Conservation (phyloP, 768 basidiomycete species). For the Macrolepiota fuliginosa region DNA sequence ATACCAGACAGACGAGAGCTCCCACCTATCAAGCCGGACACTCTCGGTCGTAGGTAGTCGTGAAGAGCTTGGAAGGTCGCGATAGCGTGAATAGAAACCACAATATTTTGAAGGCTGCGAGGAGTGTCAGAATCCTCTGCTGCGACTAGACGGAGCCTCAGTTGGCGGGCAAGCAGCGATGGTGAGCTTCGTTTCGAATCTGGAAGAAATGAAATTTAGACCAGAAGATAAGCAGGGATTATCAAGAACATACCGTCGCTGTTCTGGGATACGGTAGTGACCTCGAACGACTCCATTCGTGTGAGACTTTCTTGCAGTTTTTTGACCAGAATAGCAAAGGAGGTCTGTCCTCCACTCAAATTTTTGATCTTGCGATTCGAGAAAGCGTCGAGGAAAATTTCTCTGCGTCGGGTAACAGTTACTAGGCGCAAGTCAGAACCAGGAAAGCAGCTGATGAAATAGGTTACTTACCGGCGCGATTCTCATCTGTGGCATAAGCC, state of each 20-base stretch:
- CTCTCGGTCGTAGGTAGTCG: constrained; percentile 91
- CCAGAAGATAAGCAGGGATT: not conserved
- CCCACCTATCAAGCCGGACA: constrained; percentile 65
- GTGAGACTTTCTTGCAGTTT: constrained; percentile 95
- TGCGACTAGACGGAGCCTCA: constrained; percentile 87
- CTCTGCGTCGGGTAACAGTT: constrained; percentile 59
- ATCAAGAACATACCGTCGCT: constrained; percentile 60
- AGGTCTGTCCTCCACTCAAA: constrained; percentile 45
- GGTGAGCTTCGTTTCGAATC: constrained; percentile 92
- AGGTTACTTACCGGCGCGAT: constrained; percentile 48
- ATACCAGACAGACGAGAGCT: constrained; percentile 78
- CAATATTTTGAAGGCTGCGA: constrained; percentile 82
- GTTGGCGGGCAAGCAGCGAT: constrained; percentile 86
- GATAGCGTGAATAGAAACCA: constrained; percentile 97
- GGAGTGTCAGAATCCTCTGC: constrained; percentile 89
- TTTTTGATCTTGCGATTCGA: constrained; percentile 48
- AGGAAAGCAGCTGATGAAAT: constrained; percentile 10
- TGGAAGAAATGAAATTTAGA: constrained; percentile 22
- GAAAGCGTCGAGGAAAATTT: constrained; percentile 79
- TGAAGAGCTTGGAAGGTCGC: constrained; percentile 97
- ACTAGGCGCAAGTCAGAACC: constrained; percentile 42
- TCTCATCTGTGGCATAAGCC: constrained; percentile 72
- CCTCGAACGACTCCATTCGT: constrained; percentile 93
- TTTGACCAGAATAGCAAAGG: constrained; percentile 82
- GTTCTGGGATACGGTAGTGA: constrained; percentile 82